Conservation (phyloP, 495 filamentous ascomycete genomes). For the Aspergillus saccharolyticus region DNA sequence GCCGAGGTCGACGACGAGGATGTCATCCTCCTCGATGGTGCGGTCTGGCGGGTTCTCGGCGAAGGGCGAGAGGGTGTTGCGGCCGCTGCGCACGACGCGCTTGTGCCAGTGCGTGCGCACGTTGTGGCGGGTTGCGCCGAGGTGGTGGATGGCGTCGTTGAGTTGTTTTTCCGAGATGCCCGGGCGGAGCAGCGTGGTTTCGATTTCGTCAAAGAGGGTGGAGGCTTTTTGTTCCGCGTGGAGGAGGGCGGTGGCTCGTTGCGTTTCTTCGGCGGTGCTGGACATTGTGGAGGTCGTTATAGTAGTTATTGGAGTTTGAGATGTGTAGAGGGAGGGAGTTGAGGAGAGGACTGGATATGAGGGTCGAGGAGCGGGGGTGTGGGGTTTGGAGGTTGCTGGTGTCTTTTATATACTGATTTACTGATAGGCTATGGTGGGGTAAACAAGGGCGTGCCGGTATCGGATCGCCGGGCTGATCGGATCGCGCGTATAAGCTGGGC, state of each 20-base stretch:
- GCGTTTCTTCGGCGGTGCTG: constrained; percentile 14
- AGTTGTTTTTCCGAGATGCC: constrained; percentile 44
- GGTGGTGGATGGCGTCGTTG: constrained; percentile 43
- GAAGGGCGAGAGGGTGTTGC: constrained; percentile 44
- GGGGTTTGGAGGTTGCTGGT: no score
- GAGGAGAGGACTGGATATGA: no score
- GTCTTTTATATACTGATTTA: no score
- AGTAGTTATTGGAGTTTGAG: no score
- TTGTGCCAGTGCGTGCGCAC: constrained; percentile 49
- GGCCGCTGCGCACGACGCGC: constrained; percentile 45
- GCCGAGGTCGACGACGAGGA: constrained; percentile 45
- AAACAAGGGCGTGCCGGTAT: no score
- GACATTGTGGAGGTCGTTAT: background rate
- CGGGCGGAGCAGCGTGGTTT: constrained; percentile 38
- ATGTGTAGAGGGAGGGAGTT: no score
- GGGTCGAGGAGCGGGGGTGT: no score
- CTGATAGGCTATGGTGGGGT: no score
- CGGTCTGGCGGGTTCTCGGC: constrained; percentile 46
- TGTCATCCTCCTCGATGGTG: constrained; percentile 42
- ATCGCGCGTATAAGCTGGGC: no score
- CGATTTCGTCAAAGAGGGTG: constrained; percentile 45
- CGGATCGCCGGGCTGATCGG: no score
- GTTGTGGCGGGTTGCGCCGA: constrained; percentile 39
- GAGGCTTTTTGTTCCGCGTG: constrained; percentile 41
- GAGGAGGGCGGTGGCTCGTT: constrained; percentile 36